Conservation (phyloP, 306 rosid species). For the Oemleria cerasiformis region DNA sequence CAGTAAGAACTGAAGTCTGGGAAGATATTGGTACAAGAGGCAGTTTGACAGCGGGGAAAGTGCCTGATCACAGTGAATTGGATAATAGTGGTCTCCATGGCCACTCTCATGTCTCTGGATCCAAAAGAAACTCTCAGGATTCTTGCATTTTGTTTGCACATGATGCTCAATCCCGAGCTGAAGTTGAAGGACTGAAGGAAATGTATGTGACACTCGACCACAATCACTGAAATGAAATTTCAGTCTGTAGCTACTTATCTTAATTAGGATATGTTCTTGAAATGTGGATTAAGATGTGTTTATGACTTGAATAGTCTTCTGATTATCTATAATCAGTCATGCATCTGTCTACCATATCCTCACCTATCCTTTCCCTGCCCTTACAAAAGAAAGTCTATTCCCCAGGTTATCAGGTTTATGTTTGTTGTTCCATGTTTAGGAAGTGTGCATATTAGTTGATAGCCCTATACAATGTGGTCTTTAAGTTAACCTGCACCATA, state of each 20-base stretch:
- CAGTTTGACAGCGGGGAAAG: slow-evolving; percentile 29
- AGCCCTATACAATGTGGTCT: neutral
- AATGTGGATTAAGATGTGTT: neutral
- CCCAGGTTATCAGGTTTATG: neutral
- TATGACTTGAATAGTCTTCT: neutral
- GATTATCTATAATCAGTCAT: neutral
- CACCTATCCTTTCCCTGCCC: neutral
- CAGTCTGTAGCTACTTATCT: neutral
- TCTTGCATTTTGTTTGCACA: slow-evolving; percentile 55
- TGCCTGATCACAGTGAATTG: slow-evolving; percentile 36
- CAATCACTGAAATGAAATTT: neutral
- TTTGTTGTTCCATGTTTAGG: neutral
- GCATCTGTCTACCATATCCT: neutral
- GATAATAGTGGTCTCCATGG: slow-evolving; percentile 39
- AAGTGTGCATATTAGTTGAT: too few relatives aligned
- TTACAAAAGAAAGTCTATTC: neutral
- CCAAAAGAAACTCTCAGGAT: slow-evolving; percentile 54
- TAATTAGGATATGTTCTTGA: neutral
- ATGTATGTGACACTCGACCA: slow-evolving; percentile 43
- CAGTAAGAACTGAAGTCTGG: slow-evolving; percentile 36
- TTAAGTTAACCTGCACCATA: neutral
- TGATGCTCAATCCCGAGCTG: slow-evolving; percentile 57
- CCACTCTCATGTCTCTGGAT: slow-evolving; percentile 30
- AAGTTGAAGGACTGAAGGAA: slow-evolving; percentile 64
- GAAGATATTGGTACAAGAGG: slow-evolving; percentile 33